Base-by-base conservation (phyloP, 1,139 yeast species). In the Sugiyamaella japonica region DNA sequence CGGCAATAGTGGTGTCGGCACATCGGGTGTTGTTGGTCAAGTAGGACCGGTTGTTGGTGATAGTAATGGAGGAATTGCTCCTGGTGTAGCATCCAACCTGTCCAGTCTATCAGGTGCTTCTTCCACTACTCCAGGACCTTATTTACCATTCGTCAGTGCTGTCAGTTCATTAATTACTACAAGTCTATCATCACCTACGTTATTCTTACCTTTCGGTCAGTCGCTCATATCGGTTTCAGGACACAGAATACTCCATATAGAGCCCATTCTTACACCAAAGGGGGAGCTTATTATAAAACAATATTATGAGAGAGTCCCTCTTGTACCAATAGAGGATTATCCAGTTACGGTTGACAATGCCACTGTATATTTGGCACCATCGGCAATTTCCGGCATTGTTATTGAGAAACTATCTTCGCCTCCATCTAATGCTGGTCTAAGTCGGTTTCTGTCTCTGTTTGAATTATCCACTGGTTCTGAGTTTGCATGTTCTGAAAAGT, bases 71-170 rank as follows among this genome's bases (percentile, higher is more conserved):
- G 47, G 36, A 15, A 37, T 36, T 10, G 17, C 5, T 15, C 17
- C 37, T 7, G 47, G 36, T 25, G 47, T n/a, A 31, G 47, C 23
- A 20, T 20, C 25, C 25, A 20, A 20, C 25, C 25, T 20, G 6
- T 20, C 25, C 3, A 20, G 25, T 20, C 6, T 39, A 31, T 47
- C 50, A 15, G 25, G 43, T 25, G 56, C 72, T 68, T 5, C 73
- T 69, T 5, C 73, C 69, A 40, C 47, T 12, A 37, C 48, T 8
- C 65, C 68, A 75, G 56, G 80, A 79, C 44, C 80, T 72, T 61
- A 80, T 78, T 50, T 76, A 76, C 66, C 86, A n/a, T 80, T 85
- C 52, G 65, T 84, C 34, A 81, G 81, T 58, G 84, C 91, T 0
- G 74, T 85, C 34, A 79, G 83, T 64, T 80, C 83, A 56, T 70